Percentiles rank a stretch among this genome's conserved stretches.
Evolutionary conservation across 2,329 filamentous ascomycete genomes (phyloP).

Genomic region (Daldinia sp.): DNA sequence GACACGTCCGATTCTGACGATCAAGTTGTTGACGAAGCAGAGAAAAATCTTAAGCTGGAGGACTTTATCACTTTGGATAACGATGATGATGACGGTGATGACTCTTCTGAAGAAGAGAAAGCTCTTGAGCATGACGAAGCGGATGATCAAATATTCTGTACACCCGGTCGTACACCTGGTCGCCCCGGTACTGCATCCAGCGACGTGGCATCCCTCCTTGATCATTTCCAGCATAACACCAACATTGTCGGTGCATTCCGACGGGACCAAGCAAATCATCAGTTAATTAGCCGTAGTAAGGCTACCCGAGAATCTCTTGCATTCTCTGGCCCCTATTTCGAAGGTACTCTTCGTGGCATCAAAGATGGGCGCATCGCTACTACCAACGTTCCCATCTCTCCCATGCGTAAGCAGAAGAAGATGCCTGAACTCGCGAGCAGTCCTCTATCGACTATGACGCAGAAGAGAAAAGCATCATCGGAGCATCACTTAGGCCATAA

Average conservation of each 20-base stretch:
- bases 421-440: constrained; percentile 61
- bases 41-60: constrained; percentile 73
- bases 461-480: constrained; percentile 68
- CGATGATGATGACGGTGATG: constrained; percentile 64
- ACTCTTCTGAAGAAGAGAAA: constrained; percentile 71
- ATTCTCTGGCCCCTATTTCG: constrained; percentile 70
- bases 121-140: constrained; percentile 59
- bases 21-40: constrained; percentile 73
- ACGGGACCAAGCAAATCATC: constrained; percentile 72
- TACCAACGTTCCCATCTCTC: constrained; percentile 76
- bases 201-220: constrained; percentile 68
- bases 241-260: constrained; percentile 84
- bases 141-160: constrained; percentile 62
- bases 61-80: constrained; percentile 75
- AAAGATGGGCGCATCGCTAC: constrained; percentile 75
- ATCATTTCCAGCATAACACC: constrained; percentile 74
- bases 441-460: constrained; percentile 61
- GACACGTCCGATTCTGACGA: constrained; percentile 61
- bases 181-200: constrained; percentile 63
- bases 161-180: constrained; percentile 65
- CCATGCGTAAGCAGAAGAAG: constrained; percentile 70
- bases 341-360: constrained; percentile 71
- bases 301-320: constrained; percentile 72
- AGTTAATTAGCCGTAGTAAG: constrained; percentile 70
- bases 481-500: constrained; percentile 63